Evolutionary conservation across 305 asterid genomes (phyloP), one percentile per base, ranked within the genome.

Genomic region (Ruellia speciosa): DNA sequence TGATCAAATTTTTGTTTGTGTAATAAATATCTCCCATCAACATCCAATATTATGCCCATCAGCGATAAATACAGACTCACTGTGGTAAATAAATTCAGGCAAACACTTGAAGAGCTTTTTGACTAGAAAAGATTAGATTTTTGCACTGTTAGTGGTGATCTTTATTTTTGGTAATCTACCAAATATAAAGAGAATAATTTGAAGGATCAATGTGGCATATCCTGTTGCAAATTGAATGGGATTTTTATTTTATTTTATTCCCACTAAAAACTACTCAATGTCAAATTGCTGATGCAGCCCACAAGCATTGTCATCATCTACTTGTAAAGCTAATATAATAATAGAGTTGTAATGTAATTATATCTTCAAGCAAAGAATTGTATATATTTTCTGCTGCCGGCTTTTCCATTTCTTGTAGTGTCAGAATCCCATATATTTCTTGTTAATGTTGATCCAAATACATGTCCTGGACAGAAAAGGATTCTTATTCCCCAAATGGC

Each of bases 351-450:
- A 8, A 3, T 39, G 13, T 9, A 9, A 39, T 24, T 4, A 24
- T 24, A 39, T 9, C 45, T 39, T 39, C 10, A 39, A 8, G 45
- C 45, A 12, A 3, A 24, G 31, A 24, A 24, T 37, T 7, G 41
- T 37, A 37, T 7, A 7, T 7, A 6, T 56, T 11, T 14, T 45
- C 16, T 52, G 10, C 59, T 18, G 75, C 75, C 76, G 76, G 76
- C 72, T 49, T 52, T 40, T 48, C 52, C 68, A 46, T 54, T 60
- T 65, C 66, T 31, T 59, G 63, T 53, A 34, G 46, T 33, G 46
- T 63, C 11, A 2, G 45, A 24, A 12, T 55, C 31, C 40, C 64
- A 59, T 46, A 18, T 58, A 4, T 43, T 43, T 13, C 2, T 43
- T 5, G 4, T 12, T 39, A 5, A 39, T 12, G 45, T 1, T 39